Base-by-base conservation (phyloP, 345 rosid species). In the Linum tenue region DNA sequence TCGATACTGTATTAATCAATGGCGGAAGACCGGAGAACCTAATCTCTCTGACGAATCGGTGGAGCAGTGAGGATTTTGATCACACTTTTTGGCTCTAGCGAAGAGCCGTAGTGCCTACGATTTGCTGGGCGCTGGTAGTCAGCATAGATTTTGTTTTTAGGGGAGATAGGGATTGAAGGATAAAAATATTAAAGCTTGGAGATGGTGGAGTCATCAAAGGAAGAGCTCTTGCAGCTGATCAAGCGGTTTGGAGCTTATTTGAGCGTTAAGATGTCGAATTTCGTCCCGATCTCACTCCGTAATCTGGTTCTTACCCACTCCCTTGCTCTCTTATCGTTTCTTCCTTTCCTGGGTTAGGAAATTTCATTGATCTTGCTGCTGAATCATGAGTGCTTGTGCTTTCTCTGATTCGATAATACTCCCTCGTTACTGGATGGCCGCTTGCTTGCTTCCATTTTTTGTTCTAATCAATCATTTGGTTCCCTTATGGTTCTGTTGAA, bases 191-290 rank as follows among this genome's bases (percentile, higher is more conserved):
- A 22, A 22, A 22, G 31, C 31, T 22, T 22, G 48, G 12, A 14
- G 48, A 61, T 61, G 64, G 42, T 7, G 22, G 50, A 61, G n/a
- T 7, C 91, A 62, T 81, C 96, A 17, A 84, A 81, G 66, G 99
- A 88, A 43, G 95, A 91, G 73, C 77, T 91, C 64, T 69, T 91
- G 48, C 91, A 87, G 75, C 85, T 91, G 70, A 85, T 95, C 72
- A 95, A 89, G 76, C 92, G 96, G 6, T 79, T 95, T 64, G 89
- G 99, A 55, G 92, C 95, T 56, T 91, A 80, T 77, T 74, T 95
- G 66, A 81, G 92, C 60, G 38, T 80, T 81, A 88, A 78, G 75
- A 82, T 88, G 71, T 82, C 95, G 58, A 79, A 74, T 72, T 69
- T 87, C 74, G 78, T 87, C 80, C 70, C 97, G 41, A 74, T 79